phyloP scores from a whole-genome alignment of 1,139 yeast species.

The Yamadazyma pseudoaaseri region DNA sequence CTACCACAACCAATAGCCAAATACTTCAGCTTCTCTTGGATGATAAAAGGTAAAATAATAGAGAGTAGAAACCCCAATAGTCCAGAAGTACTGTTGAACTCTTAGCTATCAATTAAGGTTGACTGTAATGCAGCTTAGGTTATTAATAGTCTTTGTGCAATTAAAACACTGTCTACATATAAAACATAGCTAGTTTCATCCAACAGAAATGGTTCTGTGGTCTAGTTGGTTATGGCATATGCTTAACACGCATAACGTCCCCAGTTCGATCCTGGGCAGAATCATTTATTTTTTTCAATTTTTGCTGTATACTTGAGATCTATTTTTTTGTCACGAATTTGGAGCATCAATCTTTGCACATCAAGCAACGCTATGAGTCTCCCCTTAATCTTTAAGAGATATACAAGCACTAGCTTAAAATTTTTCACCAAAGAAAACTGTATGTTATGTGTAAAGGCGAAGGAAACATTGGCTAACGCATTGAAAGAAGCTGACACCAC shows the following conservation, averaged over 20 bases:
- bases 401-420: slow-evolving; percentile 1
- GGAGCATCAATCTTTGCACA: no score
- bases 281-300: slow-evolving; percentile 51
- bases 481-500: slow-evolving; percentile 24
- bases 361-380: no score
- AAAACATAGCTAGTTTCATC: background rate
- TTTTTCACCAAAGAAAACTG: slow-evolving; percentile 74
- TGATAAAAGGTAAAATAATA: no score
- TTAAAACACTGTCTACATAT: no score
- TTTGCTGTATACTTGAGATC: no score
- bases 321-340: background rate
- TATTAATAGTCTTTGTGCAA: no score
- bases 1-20: no score
- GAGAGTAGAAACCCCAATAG: no score
- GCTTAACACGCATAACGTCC: slow-evolving; percentile 99
- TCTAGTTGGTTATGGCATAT: slow-evolving; percentile 99
- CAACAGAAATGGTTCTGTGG: slow-evolving; percentile 50
- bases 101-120: no score
- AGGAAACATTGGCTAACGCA: slow-evolving; percentile 46
- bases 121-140: no score
- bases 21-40: no score
- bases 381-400: slow-evolving; percentile 16
- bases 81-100: no score
- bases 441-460: slow-evolving; percentile 75
- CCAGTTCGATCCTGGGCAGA: slow-evolving; percentile 99